Percentiles rank a stretch among this genome's conserved stretches.
Conservation (phyloP, 345 rosid genomes). For the Euphorbia pulcherrima region DNA sequence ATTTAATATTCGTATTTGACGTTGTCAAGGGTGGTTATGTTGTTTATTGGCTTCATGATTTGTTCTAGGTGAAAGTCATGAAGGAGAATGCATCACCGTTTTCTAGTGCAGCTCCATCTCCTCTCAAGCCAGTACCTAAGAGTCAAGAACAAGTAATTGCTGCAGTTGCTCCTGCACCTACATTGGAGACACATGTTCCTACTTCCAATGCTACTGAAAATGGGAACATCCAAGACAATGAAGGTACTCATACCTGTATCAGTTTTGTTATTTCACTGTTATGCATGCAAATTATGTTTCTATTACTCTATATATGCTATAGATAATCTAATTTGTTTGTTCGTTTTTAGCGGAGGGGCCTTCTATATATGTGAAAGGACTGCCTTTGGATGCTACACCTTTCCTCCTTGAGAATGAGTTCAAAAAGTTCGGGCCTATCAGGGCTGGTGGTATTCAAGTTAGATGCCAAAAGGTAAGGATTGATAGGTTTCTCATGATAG, state of each 20-base stretch:
- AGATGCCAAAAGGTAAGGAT: conserved; percentile 62
- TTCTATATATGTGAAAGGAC: conserved; percentile 75
- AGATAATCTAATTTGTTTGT: not conserved
- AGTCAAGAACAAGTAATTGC: conserved; percentile 50
- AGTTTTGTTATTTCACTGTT: not conserved
- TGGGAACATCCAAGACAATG: conserved; percentile 50
- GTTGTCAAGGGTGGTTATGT: no score
- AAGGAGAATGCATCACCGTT: conserved; percentile 57
- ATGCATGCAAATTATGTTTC: not conserved
- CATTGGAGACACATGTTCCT: conserved; percentile 42
- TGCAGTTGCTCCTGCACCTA: conserved; percentile 38
- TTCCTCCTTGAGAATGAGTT: conserved; percentile 64
- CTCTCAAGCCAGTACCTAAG: conserved; percentile 49
- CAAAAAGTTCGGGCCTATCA: conserved; percentile 75
- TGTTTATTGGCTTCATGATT: conserved; percentile 3
- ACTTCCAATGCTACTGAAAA: conserved; percentile 47
- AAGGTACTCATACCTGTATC: conserved; percentile 30
- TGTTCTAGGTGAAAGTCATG: conserved; percentile 63
- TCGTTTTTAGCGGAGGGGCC: conserved; percentile 54
- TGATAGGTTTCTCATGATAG: not conserved
- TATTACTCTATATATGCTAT: not conserved
- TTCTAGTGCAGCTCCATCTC: conserved; percentile 36
- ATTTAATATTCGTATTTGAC: not conserved
- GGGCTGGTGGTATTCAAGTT: conserved; percentile 74
- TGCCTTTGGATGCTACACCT: conserved; percentile 59